These are phyloP conservation scores for Kitagawia praeruptora DNA, from an alignment of 129 eudicot genomes.

Conservation along the genomic window DNA sequence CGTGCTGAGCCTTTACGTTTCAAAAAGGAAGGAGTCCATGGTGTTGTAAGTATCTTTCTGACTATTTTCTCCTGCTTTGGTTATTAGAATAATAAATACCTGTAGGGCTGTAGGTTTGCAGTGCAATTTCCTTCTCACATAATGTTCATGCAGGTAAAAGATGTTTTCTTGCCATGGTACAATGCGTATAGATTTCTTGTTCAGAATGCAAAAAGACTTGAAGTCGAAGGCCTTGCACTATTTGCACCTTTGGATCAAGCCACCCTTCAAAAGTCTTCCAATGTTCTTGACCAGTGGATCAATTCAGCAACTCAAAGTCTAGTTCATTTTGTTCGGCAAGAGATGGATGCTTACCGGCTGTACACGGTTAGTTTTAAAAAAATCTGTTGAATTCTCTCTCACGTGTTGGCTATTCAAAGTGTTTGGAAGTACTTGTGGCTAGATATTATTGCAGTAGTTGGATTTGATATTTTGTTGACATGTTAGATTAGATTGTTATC, in stretches of 20 bases:
- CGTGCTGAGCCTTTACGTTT: slow-evolving; percentile 95
- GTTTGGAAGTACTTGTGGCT: background rate
- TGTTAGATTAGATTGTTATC: background rate
- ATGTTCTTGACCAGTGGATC: slow-evolving; percentile 93
- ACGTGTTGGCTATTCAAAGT: background rate
- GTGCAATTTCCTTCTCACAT: background rate
- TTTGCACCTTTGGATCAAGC: slow-evolving; percentile 54
- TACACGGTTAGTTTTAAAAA: slow-evolving; percentile 44
- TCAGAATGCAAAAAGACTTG: slow-evolving; percentile 83
- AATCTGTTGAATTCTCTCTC: background rate
- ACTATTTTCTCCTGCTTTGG: slow-evolving; percentile 2
- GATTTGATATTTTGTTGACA: background rate
- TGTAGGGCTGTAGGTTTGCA: background rate
- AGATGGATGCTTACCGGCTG: slow-evolving; percentile 87
- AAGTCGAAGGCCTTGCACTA: slow-evolving; percentile 63
- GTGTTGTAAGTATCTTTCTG: slow-evolving; percentile 50
- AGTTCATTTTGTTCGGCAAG: slow-evolving; percentile 81
- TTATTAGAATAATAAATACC: background rate
- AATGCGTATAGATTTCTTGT: slow-evolving; percentile 90
- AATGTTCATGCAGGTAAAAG: slow-evolving; percentile 47
- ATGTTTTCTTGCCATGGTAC: slow-evolving; percentile 92
- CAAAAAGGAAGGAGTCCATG: slow-evolving; percentile 76
- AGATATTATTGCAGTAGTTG: background rate
- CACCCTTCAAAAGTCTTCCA: slow-evolving; percentile 53
- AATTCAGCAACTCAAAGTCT: slow-evolving; percentile 76